Evolutionary conservation across 202 grass and related monocot genomes (phyloP).

Genomic region (Schoenoplectus triqueter): DNA sequence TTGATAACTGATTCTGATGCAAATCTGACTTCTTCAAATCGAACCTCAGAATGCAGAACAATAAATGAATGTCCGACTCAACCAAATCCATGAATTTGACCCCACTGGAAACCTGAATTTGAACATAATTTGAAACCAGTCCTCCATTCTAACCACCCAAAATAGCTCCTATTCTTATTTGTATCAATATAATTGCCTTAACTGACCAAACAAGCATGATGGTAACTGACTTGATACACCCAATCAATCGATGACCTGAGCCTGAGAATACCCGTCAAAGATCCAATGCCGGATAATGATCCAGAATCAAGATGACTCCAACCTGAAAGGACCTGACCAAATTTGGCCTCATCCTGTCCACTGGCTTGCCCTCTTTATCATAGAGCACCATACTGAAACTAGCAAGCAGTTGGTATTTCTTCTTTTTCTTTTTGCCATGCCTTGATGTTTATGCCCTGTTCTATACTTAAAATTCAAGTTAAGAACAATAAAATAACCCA

Average conservation of each 20-base stretch:
- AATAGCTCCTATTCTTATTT: not conserved
- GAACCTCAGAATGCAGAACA: not conserved
- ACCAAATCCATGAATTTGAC: conserved; percentile 9
- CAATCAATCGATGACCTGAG: not conserved
- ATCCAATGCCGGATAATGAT: not conserved
- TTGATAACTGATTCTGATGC: not conserved
- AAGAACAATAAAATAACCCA: not conserved
- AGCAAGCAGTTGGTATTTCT: not conserved
- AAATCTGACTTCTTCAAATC: not conserved
- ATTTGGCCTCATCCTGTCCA: not conserved
- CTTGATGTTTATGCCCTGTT: too few species aligned
- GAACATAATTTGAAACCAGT: not conserved
- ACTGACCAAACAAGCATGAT: not conserved
- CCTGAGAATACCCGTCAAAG: not conserved
- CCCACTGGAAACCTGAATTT: not conserved
- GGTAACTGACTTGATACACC: not conserved
- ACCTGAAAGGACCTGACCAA: not conserved
- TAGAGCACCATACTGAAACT: not conserved
- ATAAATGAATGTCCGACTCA: not conserved
- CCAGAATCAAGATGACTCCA: not conserved
- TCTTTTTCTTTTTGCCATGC: too few species aligned
- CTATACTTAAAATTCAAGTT: not conserved
- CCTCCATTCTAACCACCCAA: not conserved
- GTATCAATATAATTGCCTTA: conserved; percentile 2
- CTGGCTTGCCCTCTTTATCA: not conserved